Evolutionary conservation across 116 monocot genomes (phyloP).

Genomic region (Thalassia testudinum): DNA sequence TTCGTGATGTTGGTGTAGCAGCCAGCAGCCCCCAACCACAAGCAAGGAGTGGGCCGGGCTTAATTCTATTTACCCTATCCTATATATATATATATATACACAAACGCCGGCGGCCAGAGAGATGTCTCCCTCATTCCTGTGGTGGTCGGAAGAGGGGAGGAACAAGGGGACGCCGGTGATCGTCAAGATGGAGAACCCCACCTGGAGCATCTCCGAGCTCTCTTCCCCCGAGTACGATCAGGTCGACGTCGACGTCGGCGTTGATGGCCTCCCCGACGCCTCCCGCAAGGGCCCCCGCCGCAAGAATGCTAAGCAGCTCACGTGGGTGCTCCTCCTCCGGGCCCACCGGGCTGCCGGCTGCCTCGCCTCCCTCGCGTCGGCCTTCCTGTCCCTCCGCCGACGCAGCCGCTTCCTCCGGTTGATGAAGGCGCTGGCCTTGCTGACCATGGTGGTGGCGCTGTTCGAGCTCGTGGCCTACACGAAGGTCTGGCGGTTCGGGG

Average conservation of each 20-base stretch:
- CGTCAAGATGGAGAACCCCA: background rate
- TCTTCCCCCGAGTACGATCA: background rate
- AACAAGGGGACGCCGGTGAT: background rate
- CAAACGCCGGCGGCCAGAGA: no score
- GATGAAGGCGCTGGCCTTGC: no score
- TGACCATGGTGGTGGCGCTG: no score
- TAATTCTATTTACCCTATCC: no score
- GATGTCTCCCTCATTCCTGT: background rate
- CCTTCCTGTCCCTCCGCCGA: slow-evolving; percentile 12
- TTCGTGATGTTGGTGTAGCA: no score
- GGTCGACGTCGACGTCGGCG: background rate
- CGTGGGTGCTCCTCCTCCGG: slow-evolving; percentile 72
- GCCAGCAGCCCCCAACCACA: no score
- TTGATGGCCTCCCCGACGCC: background rate
- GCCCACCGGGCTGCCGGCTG: slow-evolving; percentile 70
- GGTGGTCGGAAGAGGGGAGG: background rate
- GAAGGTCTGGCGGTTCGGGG: no score
- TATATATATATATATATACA: no score
- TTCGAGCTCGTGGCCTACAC: no score
- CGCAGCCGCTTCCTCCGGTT: no score
- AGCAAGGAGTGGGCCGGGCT: no score
- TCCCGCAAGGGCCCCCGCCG: background rate
- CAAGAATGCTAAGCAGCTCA: slow-evolving; percentile 76
- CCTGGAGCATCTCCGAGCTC: background rate
- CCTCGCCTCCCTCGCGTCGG: slow-evolving; percentile 35